Base-by-base conservation (phyloP, 1,284 basidiomycete genomes). In the Wallemia hederae region DNA sequence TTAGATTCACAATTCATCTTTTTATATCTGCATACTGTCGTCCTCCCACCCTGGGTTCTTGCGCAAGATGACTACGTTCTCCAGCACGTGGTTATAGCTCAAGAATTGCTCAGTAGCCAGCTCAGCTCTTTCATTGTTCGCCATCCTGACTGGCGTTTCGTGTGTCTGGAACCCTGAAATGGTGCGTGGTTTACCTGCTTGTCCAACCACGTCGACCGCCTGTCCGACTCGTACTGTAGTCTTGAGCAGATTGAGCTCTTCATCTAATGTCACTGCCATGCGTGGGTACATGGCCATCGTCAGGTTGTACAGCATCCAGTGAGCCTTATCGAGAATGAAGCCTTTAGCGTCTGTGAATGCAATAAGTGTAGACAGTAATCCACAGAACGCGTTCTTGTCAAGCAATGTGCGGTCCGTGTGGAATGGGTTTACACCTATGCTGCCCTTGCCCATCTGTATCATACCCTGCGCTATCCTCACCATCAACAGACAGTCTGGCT, bases 401-500 rank as follows among this genome's bases (percentile, higher is more conserved):
- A 98, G 85, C 66, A 94, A 82, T 62, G 78, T 81, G 58, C 92
- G 80, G 71, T 98, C 92, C 27, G 79, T 80, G 77, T 89, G 97
- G 81, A 92, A 98, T 1, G 94, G 92, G 70, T 92, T 96, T 68
- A 99, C 76, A n/a, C 88, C 86, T 67, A 99, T 85, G 9, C 90
- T 96, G 34, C 94, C 94, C 74, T 98, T 99, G 72, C 94, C 94
- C 91, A 98, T 92, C 71, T 97, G 88, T 17, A 98, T 85, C 63
- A 98, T 72, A 24, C 94, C 94, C 71, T 98, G 92, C 1, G 92
- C 87, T 61, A 98, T 81, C 62, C 94, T 82, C 15, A 97, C 92
- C 77, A 89, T 86, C 72, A 99, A 98, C 66, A 98, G 73, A 68
- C 89, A 94, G 69, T 98, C 90, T 1, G 90, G 81, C 71, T 99